A percentile compares a stretch with the other conserved stretches of the same genome.
Evolutionary conservation across 306 rosid species (phyloP).

Genomic region (Ceratonia siliqua): DNA sequence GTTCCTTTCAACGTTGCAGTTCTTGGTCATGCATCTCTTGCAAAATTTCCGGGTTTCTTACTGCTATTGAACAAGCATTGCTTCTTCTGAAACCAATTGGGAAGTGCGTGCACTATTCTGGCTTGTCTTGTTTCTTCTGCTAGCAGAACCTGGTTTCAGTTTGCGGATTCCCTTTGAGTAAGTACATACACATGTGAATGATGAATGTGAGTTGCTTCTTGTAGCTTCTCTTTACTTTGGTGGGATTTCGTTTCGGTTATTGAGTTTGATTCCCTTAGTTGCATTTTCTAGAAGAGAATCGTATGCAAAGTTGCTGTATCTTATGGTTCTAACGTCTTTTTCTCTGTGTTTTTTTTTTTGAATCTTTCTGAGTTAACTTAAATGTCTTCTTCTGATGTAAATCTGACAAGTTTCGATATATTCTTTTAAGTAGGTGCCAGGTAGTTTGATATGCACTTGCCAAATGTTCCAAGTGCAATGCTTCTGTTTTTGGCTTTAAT

Average conservation of each 20-base stretch:
- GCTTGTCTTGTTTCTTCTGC: conserved; percentile 9
- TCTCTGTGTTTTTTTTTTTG: not conserved
- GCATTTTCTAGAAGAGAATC: conserved; percentile 3
- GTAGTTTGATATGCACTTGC: conserved; percentile 44
- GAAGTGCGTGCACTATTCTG: conserved; percentile 28
- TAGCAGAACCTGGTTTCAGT: conserved; percentile 12
- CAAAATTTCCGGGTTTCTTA: not conserved
- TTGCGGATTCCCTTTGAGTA: conserved; percentile 32
- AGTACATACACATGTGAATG: conserved; percentile 25
- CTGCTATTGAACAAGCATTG: conserved; percentile 33
- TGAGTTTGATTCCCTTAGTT: conserved; percentile 23
- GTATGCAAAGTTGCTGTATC: conserved; percentile 19
- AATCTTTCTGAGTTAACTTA: conserved; percentile 14
- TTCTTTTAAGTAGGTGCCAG: conserved; percentile 40
- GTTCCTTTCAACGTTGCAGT: not conserved
- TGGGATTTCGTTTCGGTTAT: conserved; percentile 33
- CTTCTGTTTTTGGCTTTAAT: conserved; percentile 41
- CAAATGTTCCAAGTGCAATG: conserved; percentile 38
- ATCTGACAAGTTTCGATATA: conserved; percentile 46
- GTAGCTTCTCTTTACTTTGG: not conserved
- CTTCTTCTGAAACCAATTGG: conserved; percentile 26
- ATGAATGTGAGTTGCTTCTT: conserved; percentile 1
- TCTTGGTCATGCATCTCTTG: not conserved
- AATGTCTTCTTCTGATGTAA: conserved; percentile 43
- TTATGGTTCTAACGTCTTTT: not conserved